Evolutionary conservation across 495 filamentous ascomycete species (phyloP), one percentile per base, ranked within the genome.

Genomic region (Penicillium malachiteum): DNA sequence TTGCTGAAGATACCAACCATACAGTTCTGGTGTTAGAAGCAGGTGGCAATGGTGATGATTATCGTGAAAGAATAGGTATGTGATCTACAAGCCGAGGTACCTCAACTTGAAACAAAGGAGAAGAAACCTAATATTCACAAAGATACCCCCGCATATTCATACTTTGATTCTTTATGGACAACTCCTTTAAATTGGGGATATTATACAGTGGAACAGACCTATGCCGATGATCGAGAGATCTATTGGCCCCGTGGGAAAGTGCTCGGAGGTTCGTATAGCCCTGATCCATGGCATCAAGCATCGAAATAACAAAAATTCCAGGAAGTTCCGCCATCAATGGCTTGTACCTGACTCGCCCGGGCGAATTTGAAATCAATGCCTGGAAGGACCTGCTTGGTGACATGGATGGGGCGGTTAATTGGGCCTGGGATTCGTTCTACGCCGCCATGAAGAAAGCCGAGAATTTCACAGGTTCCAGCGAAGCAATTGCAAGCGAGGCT

Each of bases 1-100:
- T 66, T 21, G 65, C 62, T 8, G 58, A 68, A 53, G 53, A 69
- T 32, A 47, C 52, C 7, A 69, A 66, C 55, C 63, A 73, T 35
- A 70, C 57, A 10, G 73, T 78, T 1, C 68, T 78, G 14, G 73
- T 78, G 21, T 62, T 80, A 0, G 76, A 79, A 54, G 67, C 77
- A 5, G 76, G 77, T 4, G 65, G 55, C 5, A 58, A 66, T 60
- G 69, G 69, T 30, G 69, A 71, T 33, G 67, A 60, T 12, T 71
- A 66, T 67, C 67, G 69, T 33, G 47, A 63, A 18, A 65, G 69
- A 17, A 71, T 71, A 55, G 66, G 68, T 69, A 40, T 5, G 66
- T n/a, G 1, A 26, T 26, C 21, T 26, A 4, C 4, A n/a, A 26
- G 21, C 21, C 21, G 21, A 26, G 21, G 21, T 26, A 26, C 21